Conservation (phyloP, 2,329 filamentous ascomycete genomes). For the Fusarium sacchari region DNA sequence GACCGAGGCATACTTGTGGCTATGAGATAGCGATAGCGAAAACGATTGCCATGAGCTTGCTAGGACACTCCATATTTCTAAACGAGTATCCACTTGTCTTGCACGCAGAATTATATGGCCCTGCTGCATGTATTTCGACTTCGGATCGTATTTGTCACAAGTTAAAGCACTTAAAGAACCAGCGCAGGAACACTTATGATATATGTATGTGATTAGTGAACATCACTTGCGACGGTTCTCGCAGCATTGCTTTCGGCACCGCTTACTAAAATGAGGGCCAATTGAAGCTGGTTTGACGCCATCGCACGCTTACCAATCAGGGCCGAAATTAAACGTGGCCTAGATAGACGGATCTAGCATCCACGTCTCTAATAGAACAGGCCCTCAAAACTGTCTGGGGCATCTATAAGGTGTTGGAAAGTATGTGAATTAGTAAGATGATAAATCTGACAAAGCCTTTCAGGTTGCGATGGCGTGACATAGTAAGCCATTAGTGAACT, state of each 20-base stretch:
- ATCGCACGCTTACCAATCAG: not conserved
- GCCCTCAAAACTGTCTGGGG: not conserved
- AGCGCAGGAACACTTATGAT: fast-evolving
- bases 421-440: not conserved
- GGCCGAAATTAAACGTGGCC: not conserved
- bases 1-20: not conserved
- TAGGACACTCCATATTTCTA: not conserved
- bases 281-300: not conserved
- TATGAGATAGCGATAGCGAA: no score
- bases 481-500: not conserved
- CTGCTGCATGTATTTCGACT: fast-evolving
- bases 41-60: not conserved
- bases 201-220: not conserved
- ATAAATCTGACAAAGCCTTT: not conserved
- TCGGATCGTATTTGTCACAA: not conserved
- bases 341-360: not conserved
- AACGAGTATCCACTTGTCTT: fast-evolving
- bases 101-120: fast-evolving
- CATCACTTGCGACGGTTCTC: not conserved
- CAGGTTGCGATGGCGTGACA: not conserved
- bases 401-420: not conserved
- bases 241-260: not conserved
- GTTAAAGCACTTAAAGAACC: fast-evolving
- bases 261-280: not conserved
- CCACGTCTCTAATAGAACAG: not conserved